Evolutionary conservation across 306 rosid genomes (phyloP).

Genomic region (Cucumis melo): DNA sequence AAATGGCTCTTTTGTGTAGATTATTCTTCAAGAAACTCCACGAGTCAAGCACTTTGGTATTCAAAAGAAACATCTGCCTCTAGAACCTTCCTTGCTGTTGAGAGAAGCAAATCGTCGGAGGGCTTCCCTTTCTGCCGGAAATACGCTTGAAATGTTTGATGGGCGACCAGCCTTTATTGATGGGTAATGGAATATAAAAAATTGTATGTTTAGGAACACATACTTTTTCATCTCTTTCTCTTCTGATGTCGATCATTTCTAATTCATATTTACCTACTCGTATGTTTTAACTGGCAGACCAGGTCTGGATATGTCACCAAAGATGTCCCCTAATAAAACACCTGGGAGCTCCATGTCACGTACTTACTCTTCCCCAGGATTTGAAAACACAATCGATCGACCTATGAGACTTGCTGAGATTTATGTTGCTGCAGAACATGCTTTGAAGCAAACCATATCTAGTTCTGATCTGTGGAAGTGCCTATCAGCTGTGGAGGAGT

Average conservation of each 20-base stretch:
- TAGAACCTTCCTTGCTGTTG: constrained; percentile 81
- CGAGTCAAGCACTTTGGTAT: constrained; percentile 64
- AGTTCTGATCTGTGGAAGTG: constrained; percentile 46
- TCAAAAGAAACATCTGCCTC: constrained; percentile 84
- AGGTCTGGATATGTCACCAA: constrained; percentile 50
- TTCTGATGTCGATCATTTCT: background rate
- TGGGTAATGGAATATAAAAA: constrained; percentile 42
- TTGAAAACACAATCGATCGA: constrained; percentile 65
- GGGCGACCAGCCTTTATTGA: constrained; percentile 40
- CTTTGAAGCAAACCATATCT: constrained; percentile 66
- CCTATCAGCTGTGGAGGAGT: constrained; percentile 67
- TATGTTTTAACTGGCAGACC: constrained; percentile 59
- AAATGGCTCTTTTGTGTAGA: constrained; percentile 21
- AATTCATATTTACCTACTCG: constrained; percentile 10
- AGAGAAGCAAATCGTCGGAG: constrained; percentile 96
- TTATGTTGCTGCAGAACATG: constrained; percentile 79
- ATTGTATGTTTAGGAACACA: constrained; percentile 4
- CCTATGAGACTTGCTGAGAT: constrained; percentile 99
- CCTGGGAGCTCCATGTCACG: constrained; percentile 59
- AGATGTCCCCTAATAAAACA: constrained; percentile 52
- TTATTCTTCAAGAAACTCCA: constrained; percentile 69
- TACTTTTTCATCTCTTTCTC: background rate
- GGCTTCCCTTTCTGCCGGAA: constrained; percentile 96
- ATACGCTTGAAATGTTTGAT: constrained; percentile 60
- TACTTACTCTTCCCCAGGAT: constrained; percentile 87